Conservation (phyloP, 176 grass and related monocot genomes). For the Stipa capillata region DNA sequence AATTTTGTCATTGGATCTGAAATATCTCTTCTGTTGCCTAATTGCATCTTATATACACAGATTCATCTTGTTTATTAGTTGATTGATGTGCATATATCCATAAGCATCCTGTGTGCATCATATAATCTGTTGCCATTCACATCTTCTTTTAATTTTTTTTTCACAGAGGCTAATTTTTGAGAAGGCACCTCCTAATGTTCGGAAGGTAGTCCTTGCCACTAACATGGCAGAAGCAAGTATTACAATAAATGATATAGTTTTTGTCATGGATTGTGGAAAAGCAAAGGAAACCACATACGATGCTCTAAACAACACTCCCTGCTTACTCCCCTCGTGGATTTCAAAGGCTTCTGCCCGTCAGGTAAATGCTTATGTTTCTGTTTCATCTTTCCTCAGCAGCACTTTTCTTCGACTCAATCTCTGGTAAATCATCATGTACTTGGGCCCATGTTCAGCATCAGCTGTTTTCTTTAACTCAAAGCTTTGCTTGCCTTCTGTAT, state of each 20-base stretch:
- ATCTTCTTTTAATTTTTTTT: slow-evolving; percentile 1
- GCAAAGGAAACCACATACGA: slow-evolving; percentile 97
- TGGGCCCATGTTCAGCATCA: background rate
- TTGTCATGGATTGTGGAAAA: slow-evolving; percentile 95
- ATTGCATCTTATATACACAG: background rate
- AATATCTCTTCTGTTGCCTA: background rate
- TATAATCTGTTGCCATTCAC: slow-evolving; percentile 5
- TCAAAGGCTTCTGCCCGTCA: slow-evolving; percentile 94
- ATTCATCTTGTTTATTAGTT: background rate
- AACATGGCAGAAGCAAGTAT: slow-evolving; percentile 99
- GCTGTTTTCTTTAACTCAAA: background rate
- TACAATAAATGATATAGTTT: slow-evolving; percentile 97
- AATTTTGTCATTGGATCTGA: background rate
- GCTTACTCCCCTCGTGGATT: slow-evolving; percentile 97
- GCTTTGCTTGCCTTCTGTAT: slow-evolving; percentile 6
- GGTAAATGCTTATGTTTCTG: slow-evolving; percentile 33
- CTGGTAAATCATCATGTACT: background rate
- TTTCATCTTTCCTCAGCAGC: background rate
- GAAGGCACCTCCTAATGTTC: slow-evolving; percentile 73
- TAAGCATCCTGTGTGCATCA: background rate
- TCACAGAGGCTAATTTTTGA: slow-evolving; percentile 90
- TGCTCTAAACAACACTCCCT: slow-evolving; percentile 97
- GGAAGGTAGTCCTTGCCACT: slow-evolving; percentile 92
- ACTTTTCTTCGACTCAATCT: background rate
- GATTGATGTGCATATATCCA: background rate